Percentiles rank a stretch among this genome's conserved stretches.
Evolutionary conservation across 208 protist species (phyloP).

Genomic region (Trypanosoma congolense): DNA sequence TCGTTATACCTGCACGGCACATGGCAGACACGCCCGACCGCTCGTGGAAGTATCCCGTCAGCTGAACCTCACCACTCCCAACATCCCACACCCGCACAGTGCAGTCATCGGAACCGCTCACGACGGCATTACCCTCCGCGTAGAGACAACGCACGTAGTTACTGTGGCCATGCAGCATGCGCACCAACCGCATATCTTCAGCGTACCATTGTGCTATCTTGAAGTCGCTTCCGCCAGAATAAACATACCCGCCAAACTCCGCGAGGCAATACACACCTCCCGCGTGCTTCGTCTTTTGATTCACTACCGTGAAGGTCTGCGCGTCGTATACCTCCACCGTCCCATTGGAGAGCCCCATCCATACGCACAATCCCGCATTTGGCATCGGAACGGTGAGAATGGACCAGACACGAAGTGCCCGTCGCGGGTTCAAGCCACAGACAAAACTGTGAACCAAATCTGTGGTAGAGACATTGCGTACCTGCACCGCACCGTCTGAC

Average conservation of each 20-base stretch:
- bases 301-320: constrained; percentile 28
- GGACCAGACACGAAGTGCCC: constrained; percentile 36
- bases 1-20: constrained; percentile 60
- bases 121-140: constrained; percentile 73
- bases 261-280: constrained; percentile 64
- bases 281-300: constrained; percentile 37
- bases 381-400: constrained; percentile 27
- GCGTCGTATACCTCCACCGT: constrained; percentile 66
- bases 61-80: constrained; percentile 47
- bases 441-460: constrained; percentile 52
- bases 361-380: constrained; percentile 39
- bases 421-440: constrained; percentile 32
- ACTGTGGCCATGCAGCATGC: constrained; percentile 66
- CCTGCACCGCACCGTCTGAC: constrained; percentile 61
- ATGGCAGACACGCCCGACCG: constrained; percentile 56
- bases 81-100: constrained; percentile 85
- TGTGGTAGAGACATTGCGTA: constrained; percentile 57
- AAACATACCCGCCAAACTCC: constrained; percentile 77
- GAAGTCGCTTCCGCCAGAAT: constrained; percentile 70
- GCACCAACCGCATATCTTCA: constrained; percentile 28
- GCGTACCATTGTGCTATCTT: constrained; percentile 73
- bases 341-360: constrained; percentile 78
- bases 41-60: constrained; percentile 76
- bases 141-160: constrained; percentile 66
- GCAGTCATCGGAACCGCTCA: constrained; percentile 72